These are phyloP conservation scores for Trichoderma koningii DNA, from an alignment of 2,329 filamentous ascomycete genomes.

Conservation along the genomic window DNA sequence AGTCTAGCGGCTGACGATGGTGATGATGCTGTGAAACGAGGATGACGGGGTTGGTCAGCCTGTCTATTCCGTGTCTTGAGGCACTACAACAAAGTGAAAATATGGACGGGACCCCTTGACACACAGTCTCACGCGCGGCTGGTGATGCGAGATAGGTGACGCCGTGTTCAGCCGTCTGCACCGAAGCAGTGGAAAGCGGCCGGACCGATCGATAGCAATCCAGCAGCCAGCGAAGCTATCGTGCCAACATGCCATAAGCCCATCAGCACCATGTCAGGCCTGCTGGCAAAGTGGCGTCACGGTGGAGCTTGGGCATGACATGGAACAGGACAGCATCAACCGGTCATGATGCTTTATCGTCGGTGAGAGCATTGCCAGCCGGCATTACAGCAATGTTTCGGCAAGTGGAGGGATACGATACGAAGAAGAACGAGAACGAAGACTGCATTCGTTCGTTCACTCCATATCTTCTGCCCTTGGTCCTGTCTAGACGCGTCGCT, in stretches of 20 bases:
- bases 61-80: not conserved
- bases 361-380: not conserved
- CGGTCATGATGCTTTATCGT: not conserved
- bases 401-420: not conserved
- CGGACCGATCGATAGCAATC: not conserved
- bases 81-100: not conserved
- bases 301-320: slow-evolving; percentile 15
- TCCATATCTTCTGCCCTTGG: too few relatives aligned
- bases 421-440: not conserved
- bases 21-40: not conserved
- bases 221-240: not conserved
- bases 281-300: slow-evolving; percentile 16
- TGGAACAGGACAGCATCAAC: slow-evolving; percentile 15
- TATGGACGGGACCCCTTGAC: not conserved
- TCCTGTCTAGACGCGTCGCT: too few relatives aligned
- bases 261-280: slow-evolving; percentile 23
- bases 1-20: slow-evolving; percentile 10
- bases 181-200: slow-evolving; percentile 9
- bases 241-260: slow-evolving; percentile 17
- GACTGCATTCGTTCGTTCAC: too few relatives aligned
- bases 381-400: not conserved
- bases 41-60: not conserved
- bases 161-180: slow-evolving; percentile 1
- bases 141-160: slow-evolving; percentile 4
- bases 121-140: slow-evolving; percentile 10